These are phyloP conservation scores for Nigrospora osmanthi DNA, from an alignment of 2,329 filamentous ascomycete species.

Conservation along the genomic window DNA sequence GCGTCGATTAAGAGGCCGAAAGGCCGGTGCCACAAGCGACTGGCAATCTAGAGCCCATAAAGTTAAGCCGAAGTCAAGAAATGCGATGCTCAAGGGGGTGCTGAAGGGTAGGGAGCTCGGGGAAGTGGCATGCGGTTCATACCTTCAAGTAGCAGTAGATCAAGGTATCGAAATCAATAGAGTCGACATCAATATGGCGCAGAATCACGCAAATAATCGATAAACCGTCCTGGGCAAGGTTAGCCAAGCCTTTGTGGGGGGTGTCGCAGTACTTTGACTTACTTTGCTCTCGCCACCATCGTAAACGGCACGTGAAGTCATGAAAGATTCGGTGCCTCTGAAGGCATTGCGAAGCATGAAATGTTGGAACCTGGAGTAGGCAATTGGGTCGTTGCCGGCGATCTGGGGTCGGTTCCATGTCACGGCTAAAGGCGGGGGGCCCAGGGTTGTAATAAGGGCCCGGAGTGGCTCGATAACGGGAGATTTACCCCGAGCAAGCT, in stretches of 20 bases:
- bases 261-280: conserved; percentile 5
- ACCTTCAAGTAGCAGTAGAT: conserved; percentile 63
- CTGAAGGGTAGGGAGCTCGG: not conserved
- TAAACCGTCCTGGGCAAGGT: conserved; percentile 45
- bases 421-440: conserved; percentile 59
- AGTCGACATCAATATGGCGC: conserved; percentile 58
- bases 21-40: conserved; percentile 60
- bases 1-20: conserved; percentile 63
- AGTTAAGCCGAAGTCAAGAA: not conserved
- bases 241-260: not conserved
- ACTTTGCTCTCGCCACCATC: conserved; percentile 65
- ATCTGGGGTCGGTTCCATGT: conserved; percentile 63
- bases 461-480: conserved; percentile 53
- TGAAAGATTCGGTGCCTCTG: conserved; percentile 54
- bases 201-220: conserved; percentile 64
- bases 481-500: conserved; percentile 41
- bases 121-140: conserved; percentile 6
- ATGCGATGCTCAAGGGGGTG: not conserved
- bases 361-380: conserved; percentile 62
- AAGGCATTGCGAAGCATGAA: conserved; percentile 67
- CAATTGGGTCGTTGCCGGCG: conserved; percentile 52
- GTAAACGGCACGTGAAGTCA: conserved; percentile 59
- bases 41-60: conserved; percentile 45
- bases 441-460: conserved; percentile 57
- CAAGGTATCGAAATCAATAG: conserved; percentile 57